phyloP scores from a whole-genome alignment of 768 basidiomycete genomes.

The Mycena latifolia region DNA sequence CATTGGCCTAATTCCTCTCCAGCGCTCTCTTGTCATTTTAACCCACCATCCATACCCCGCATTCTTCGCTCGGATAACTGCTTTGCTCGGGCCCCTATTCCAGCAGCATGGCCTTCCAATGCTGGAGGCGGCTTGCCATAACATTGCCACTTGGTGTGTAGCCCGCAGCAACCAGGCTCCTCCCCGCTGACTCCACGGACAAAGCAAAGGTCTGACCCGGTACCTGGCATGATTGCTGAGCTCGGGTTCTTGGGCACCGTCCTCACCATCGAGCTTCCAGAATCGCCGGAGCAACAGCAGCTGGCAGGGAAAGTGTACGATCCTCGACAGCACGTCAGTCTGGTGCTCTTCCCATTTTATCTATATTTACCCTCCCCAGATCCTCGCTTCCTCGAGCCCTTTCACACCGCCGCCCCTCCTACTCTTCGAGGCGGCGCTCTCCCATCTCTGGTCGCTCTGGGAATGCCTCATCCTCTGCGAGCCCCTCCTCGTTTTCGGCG shows the following conservation, averaged over 20 bases:
- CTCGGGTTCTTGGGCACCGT: slow-evolving; percentile 88
- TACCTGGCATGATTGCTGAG: slow-evolving; percentile 74
- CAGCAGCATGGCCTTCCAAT: slow-evolving; percentile 81
- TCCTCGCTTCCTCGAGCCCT: slow-evolving; percentile 75
- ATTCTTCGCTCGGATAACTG: slow-evolving; percentile 78
- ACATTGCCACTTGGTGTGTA: slow-evolving; percentile 85
- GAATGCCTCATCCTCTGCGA: slow-evolving; percentile 94
- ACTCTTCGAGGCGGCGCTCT: slow-evolving; percentile 72
- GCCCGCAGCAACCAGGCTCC: slow-evolving; percentile 9
- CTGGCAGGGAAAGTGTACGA: slow-evolving; percentile 69
- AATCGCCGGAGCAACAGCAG: slow-evolving; percentile 79
- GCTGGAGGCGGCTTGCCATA: slow-evolving; percentile 88
- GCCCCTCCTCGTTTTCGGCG: slow-evolving; percentile 86
- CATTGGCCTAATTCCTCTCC: slow-evolving; percentile 13
- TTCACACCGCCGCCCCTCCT: slow-evolving; percentile 68
- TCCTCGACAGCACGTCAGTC: slow-evolving; percentile 62
- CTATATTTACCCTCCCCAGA: slow-evolving; percentile 50
- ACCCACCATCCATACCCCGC: slow-evolving; percentile 86
- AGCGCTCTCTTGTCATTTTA: slow-evolving; percentile 87
- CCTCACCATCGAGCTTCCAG: slow-evolving; percentile 79
- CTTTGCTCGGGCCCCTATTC: slow-evolving; percentile 80
- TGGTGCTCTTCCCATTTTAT: slow-evolving; percentile 4
- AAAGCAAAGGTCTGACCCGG: slow-evolving; percentile 84
- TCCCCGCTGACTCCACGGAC: slow-evolving; percentile 44
- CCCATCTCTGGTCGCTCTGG: slow-evolving; percentile 90